phyloP scores from a whole-genome alignment of 2,329 filamentous ascomycete species.

The Coniella vitis region DNA sequence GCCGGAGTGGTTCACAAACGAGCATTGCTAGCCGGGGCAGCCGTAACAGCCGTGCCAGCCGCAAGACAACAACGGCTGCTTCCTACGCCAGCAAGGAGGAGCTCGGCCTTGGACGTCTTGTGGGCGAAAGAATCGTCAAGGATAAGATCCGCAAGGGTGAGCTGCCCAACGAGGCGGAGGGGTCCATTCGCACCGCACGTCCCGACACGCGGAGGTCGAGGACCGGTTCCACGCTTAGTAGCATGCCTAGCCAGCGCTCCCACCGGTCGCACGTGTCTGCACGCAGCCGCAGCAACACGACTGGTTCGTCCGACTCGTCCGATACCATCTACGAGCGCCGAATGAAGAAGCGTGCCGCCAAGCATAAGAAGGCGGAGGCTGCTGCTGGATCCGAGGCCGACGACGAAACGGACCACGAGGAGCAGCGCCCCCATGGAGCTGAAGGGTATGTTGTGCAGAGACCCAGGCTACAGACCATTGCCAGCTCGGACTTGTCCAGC shows the following conservation, averaged over 20 bases:
- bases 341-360: constrained; percentile 9
- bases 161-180: constrained; percentile 23
- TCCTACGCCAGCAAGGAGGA: constrained; percentile 29
- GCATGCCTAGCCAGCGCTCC: constrained; percentile 22
- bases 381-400: constrained; percentile 20
- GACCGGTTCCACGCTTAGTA: constrained; percentile 19
- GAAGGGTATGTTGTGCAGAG: constrained; percentile 32
- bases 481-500: constrained; percentile 32
- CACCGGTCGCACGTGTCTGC: constrained; percentile 11
- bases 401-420: constrained; percentile 22
- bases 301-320: constrained; percentile 22
- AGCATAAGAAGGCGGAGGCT: constrained; percentile 5
- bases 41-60: too few species aligned
- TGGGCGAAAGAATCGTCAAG: constrained; percentile 39
- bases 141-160: constrained; percentile 40
- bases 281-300: constrained; percentile 20
- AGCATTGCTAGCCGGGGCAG: constrained; percentile 40
- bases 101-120: constrained; percentile 34
- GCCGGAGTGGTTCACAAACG: constrained; percentile 52
- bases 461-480: constrained; percentile 41
- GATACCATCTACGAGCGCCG: constrained; percentile 17
- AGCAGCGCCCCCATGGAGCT: constrained; percentile 17
- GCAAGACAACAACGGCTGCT: constrained; percentile 25
- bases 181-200: constrained; percentile 17
- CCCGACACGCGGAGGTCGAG: constrained; percentile 19